A percentile compares a stretch with the other conserved stretches of the same genome.
phyloP scores from a whole-genome alignment of 352 stramenopile genomes.

The Hyaloperonospora brassicae region DNA sequence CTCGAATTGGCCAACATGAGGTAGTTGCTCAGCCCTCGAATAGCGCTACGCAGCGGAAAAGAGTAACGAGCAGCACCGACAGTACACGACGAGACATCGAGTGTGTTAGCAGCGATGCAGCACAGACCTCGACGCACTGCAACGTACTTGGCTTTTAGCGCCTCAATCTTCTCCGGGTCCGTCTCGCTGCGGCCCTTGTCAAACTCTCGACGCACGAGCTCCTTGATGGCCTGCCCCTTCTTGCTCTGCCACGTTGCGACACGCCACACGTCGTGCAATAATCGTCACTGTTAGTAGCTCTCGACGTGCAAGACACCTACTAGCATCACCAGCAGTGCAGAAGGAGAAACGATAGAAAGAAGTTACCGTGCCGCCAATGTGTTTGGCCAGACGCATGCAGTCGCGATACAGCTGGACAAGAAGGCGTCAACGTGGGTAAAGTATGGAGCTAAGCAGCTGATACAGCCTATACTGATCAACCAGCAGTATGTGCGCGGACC shows the following conservation, averaged over 20 bases:
- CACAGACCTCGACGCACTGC: no score
- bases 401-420: conserved; percentile 66
- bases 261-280: no score
- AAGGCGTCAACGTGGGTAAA: no score
- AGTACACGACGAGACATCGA: not conserved
- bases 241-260: conserved; percentile 44
- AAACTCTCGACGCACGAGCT: conserved; percentile 70
- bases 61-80: not conserved
- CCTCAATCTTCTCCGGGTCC: conserved; percentile 76
- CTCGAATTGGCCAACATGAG: conserved; percentile 82
- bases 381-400: conserved; percentile 77
- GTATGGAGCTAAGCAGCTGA: no score
- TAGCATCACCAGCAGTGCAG: no score
- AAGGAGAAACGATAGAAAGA: no score
- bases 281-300: no score
- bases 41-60: conserved; percentile 30
- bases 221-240: conserved; percentile 69
- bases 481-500: conserved; percentile 16
- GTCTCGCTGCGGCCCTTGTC: conserved; percentile 68
- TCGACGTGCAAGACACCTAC: no score
- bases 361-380: conserved; percentile 76
- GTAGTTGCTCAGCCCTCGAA: conserved; percentile 84
- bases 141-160: conserved; percentile 76
- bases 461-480: no score
- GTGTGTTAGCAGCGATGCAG: no score